Evolutionary conservation across 1,139 yeast genomes (phyloP).

Genomic region (Yamadazyma friedrichii): DNA sequence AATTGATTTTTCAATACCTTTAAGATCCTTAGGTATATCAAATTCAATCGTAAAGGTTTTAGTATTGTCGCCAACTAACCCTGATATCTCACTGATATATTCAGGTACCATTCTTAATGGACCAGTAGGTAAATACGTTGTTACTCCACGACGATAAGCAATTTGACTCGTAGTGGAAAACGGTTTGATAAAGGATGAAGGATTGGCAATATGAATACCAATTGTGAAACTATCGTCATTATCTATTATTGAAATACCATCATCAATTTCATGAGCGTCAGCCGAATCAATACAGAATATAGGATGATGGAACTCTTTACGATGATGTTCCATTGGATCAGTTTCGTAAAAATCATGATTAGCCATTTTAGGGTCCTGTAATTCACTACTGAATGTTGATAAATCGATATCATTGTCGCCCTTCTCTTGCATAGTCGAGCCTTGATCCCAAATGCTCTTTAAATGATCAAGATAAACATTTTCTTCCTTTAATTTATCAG

Average conservation of each 20-base stretch:
- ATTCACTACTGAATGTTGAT: not conserved
- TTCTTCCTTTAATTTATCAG: constrained; percentile 2
- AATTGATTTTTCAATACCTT: constrained; percentile 6
- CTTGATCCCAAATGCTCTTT: not conserved
- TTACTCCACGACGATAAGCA: constrained; percentile 62
- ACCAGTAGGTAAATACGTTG: constrained; percentile 73
- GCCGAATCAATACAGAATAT: constrained; percentile 85
- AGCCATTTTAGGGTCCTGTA: not conserved
- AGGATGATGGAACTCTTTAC: constrained; percentile 44
- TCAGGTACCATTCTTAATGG: constrained; percentile 70
- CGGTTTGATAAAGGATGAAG: constrained; percentile 60
- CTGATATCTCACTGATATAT: constrained; percentile 50
- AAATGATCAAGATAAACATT: constrained; percentile 3
- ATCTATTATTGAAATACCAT: constrained; percentile 66
- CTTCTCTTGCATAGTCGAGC: not conserved
- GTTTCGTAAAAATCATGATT: constrained; percentile 25
- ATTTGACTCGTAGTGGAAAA: constrained; percentile 50
- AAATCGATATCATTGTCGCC: not conserved
- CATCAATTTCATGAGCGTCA: constrained; percentile 89
- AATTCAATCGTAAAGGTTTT: constrained; percentile 42
- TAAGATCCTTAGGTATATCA: constrained; percentile 22
- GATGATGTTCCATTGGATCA: constrained; percentile 33
- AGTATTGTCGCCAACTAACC: constrained; percentile 50
- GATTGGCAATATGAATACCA: constrained; percentile 85
- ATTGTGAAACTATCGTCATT: constrained; percentile 33